These are phyloP conservation scores for Dictyostelium intermedium DNA, from an alignment of 78 protist genomes.

Conservation along the genomic window DNA sequence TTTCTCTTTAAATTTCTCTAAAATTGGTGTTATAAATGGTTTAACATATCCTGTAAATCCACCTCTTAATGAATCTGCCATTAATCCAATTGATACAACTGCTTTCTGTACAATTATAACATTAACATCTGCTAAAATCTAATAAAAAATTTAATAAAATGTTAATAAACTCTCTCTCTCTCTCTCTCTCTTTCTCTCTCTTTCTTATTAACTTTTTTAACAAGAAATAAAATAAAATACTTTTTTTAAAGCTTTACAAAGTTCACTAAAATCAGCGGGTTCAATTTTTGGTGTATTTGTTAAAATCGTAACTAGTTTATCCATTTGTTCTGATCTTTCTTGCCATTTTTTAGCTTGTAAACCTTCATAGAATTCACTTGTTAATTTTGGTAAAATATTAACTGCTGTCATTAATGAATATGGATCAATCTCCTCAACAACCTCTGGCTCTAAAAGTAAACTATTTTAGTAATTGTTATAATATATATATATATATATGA, in stretches of 20 bases:
- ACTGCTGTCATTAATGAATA: conserved; percentile 48
- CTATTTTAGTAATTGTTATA: neutral
- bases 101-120: conserved; percentile 55
- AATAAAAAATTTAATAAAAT: neutral
- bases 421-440: conserved; percentile 64
- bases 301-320: neutral
- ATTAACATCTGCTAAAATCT: conserved; percentile 64
- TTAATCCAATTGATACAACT: conserved; percentile 25
- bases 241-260: conserved; percentile 51
- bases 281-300: conserved; percentile 45
- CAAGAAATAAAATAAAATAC: neutral
- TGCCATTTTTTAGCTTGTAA: conserved; percentile 61
- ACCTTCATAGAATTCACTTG: conserved; percentile 52
- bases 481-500: neutral
- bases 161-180: too few relatives aligned
- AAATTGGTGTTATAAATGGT: conserved; percentile 23
- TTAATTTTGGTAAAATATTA: conserved; percentile 41
- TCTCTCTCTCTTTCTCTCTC: too few relatives aligned
- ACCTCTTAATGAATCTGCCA: conserved; percentile 57
- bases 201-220: too few relatives aligned
- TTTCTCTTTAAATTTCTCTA: conserved; percentile 76
- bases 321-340: conserved; percentile 45
- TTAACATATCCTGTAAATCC: conserved; percentile 7
- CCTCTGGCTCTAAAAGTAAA: neutral
- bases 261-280: conserved; percentile 35